phyloP scores from a whole-genome alignment of 164 flowering plant genomes.

The Tinospora cordifolia region DNA sequence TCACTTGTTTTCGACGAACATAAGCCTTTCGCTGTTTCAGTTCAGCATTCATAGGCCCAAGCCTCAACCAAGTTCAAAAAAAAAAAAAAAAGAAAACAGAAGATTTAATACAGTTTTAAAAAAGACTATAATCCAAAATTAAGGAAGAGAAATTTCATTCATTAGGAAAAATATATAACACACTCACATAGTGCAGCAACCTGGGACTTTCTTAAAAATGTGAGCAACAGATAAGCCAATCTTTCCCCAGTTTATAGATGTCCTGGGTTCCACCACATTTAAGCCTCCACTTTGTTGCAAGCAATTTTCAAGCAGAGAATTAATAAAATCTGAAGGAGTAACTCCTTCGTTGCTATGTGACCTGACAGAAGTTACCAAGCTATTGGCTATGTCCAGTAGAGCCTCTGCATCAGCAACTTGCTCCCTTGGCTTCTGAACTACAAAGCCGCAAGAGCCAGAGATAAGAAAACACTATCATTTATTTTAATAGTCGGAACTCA shows the following conservation, averaged over 20 bases:
- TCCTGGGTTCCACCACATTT: slow-evolving; percentile 20
- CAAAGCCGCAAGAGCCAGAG: slow-evolving; percentile 7
- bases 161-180: not conserved
- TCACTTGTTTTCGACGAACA: slow-evolving; percentile 34
- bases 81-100: not conserved
- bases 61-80: slow-evolving; percentile 43
- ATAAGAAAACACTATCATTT: not conserved
- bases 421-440: slow-evolving; percentile 86
- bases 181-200: slow-evolving; percentile 69
- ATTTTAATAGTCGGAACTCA: not conserved
- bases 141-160: not conserved
- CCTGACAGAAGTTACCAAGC: slow-evolving; percentile 51
- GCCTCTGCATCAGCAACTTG: slow-evolving; percentile 98
- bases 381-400: slow-evolving; percentile 57
- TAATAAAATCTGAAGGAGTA: slow-evolving; percentile 58
- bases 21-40: slow-evolving; percentile 51
- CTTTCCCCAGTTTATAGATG: slow-evolving; percentile 49
- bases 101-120: too few relatives aligned
- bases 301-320: slow-evolving; percentile 39
- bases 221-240: slow-evolving; percentile 52
- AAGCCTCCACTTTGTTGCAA: slow-evolving; percentile 24
- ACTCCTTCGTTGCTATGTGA: slow-evolving; percentile 47
- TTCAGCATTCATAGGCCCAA: slow-evolving; percentile 82
- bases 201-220: slow-evolving; percentile 35
- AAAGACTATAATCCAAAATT: not conserved